phyloP scores from a whole-genome alignment of 2,329 filamentous ascomycete genomes.

The Diaporthe citrichinensis region DNA sequence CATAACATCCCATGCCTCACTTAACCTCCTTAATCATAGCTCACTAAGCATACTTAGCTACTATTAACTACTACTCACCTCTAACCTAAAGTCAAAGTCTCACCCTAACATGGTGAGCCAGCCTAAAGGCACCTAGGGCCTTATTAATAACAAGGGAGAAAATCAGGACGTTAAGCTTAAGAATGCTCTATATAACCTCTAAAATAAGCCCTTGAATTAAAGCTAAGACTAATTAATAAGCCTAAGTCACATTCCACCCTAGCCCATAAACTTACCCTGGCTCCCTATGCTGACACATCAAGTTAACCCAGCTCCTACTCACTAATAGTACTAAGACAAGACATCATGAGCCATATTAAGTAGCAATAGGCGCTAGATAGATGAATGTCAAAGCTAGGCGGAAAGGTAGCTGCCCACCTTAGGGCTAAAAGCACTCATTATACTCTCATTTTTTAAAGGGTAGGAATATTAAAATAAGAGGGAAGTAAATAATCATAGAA shows the following conservation, averaged over 20 bases:
- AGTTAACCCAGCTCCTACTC: not conserved
- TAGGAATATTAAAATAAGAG: not conserved
- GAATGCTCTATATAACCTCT: not conserved
- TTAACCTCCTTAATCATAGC: not conserved
- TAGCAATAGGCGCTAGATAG: not conserved
- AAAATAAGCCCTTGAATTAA: not conserved
- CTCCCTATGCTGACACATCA: not conserved
- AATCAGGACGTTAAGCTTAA: not conserved
- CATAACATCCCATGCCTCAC: not conserved
- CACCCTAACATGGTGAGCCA: not conserved
- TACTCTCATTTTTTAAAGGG: not conserved
- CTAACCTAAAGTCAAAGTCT: not conserved
- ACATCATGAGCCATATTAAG: not conserved
- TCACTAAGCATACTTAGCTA: not conserved
- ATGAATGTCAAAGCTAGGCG: not conserved
- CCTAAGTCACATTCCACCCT: not conserved
- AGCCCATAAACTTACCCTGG: not conserved
- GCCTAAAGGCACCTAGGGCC: not conserved
- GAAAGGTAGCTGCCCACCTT: rapidly evolving
- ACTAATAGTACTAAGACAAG: not conserved
- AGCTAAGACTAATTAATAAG: not conserved
- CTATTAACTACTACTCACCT: not conserved
- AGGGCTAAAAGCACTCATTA: not conserved
- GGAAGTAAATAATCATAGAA: too few species aligned
- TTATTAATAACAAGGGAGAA: not conserved